Conservation (phyloP, 2,329 filamentous ascomycete genomes). For the Colletotrichum eleusines region DNA sequence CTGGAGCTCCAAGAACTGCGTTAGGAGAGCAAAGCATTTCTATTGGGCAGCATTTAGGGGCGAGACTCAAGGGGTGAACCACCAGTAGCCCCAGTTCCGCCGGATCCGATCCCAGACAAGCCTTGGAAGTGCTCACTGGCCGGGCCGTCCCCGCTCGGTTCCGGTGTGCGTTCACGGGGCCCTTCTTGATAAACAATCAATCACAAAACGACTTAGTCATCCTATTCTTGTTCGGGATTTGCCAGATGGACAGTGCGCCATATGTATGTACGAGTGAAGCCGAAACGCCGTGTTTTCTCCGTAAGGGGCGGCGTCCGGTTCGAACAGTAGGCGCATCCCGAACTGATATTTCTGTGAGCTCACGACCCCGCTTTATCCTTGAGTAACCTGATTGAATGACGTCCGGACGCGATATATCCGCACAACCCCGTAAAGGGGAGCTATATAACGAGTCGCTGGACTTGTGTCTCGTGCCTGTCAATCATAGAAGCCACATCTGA, state of each 20-base stretch:
- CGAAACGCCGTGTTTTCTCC: conserved; percentile 41
- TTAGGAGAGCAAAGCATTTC: background rate
- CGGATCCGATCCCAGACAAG: conserved; percentile 8
- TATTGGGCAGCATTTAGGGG: background rate
- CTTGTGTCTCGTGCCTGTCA: background rate
- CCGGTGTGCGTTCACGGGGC: background rate
- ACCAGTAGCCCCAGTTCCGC: background rate
- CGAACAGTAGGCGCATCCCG: conserved; percentile 10
- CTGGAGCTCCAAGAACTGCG: background rate
- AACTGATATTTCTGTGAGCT: conserved; percentile 33
- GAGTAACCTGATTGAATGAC: conserved; percentile 29
- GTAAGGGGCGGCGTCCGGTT: conserved; percentile 22
- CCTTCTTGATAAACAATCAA: background rate
- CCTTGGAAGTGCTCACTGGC: background rate
- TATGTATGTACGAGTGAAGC: conserved; percentile 14
- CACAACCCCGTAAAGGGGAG: background rate
- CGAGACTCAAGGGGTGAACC: background rate
- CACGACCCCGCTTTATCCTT: conserved; percentile 33
- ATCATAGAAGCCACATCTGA: background rate
- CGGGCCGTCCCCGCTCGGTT: background rate
- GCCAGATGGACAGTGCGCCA: background rate
- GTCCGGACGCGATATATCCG: conserved; percentile 17
- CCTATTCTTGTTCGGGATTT: background rate
- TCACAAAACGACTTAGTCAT: conserved; percentile 23
- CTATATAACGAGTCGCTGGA: conserved; percentile 6